phyloP scores from a whole-genome alignment of 371 early-diverging fungal genomes.

The Syncephalis plumigaleata region DNA sequence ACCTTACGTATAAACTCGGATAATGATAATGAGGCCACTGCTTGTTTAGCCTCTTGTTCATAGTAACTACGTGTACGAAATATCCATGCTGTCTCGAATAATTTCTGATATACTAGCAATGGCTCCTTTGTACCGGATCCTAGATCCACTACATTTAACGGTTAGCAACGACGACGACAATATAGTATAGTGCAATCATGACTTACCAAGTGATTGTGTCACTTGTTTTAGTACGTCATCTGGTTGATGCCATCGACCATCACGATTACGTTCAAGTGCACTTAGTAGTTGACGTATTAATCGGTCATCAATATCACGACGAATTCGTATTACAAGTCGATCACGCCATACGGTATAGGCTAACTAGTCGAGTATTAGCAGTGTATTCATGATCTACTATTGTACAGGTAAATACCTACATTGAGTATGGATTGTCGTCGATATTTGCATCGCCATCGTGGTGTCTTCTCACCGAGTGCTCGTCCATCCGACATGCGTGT shows the following conservation, averaged over 20 bases:
- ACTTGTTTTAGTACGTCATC: slow-evolving; percentile 28
- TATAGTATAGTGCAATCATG: not conserved
- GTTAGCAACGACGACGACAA: slow-evolving; percentile 5
- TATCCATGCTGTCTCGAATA: slow-evolving; percentile 61
- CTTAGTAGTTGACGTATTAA: slow-evolving; percentile 53
- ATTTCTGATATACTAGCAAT: slow-evolving; percentile 53
- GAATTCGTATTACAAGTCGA: slow-evolving; percentile 39
- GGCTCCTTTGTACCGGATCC: slow-evolving; percentile 51
- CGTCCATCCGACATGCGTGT: slow-evolving; percentile 8
- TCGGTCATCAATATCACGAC: slow-evolving; percentile 36
- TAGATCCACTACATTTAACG: slow-evolving; percentile 26
- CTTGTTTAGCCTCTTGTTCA: slow-evolving; percentile 40
- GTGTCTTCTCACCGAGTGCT: slow-evolving; percentile 4
- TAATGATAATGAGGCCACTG: slow-evolving; percentile 32
- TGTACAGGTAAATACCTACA: not conserved
- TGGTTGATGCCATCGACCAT: slow-evolving; percentile 38
- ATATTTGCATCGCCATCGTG: not conserved
- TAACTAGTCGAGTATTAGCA: slow-evolving; percentile 17
- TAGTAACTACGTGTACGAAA: slow-evolving; percentile 52
- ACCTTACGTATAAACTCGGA: slow-evolving; percentile 42
- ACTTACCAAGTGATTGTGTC: slow-evolving; percentile 33
- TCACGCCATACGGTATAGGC: slow-evolving; percentile 60
- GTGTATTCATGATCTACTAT: not conserved
- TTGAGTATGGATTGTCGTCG: not conserved
- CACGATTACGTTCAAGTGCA: slow-evolving; percentile 44